A percentile compares a stretch with the other conserved stretches of the same genome.
These are phyloP conservation scores for Cladophialophora immunda DNA, from an alignment of 2,329 filamentous ascomycete genomes.

Conservation along the genomic window DNA sequence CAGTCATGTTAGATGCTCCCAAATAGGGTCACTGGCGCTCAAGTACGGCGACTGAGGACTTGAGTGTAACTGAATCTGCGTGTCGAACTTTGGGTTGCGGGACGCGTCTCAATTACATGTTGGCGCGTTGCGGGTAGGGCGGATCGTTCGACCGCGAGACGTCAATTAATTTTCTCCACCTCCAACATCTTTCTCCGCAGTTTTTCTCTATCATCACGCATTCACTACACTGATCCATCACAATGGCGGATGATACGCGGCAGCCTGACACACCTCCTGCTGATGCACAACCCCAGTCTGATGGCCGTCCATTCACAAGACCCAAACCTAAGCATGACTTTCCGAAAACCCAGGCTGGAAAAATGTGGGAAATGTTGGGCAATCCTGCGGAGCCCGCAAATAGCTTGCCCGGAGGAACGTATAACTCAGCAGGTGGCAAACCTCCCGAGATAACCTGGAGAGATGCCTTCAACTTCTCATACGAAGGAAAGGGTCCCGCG, in stretches of 20 bases:
- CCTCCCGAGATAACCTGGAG: conserved; percentile 52
- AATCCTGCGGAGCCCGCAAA: conserved; percentile 61
- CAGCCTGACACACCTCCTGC: conserved; percentile 36
- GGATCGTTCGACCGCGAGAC: background rate
- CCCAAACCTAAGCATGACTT: conserved; percentile 52
- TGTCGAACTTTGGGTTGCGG: background rate
- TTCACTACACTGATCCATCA: background rate
- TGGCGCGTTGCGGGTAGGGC: conserved; percentile 10
- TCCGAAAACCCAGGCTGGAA: conserved; percentile 56
- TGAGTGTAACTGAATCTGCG: background rate
- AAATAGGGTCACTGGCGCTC: background rate
- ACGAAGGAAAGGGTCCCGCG: conserved; percentile 72
- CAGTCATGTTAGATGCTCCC: conserved; percentile 1
- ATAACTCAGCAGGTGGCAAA: conserved; percentile 68
- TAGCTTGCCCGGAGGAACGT: conserved; percentile 63
- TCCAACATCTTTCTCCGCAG: conserved; percentile 11
- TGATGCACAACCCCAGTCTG: conserved; percentile 25
- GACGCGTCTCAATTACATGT: conserved; percentile 20
- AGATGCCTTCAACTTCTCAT: conserved; percentile 61
- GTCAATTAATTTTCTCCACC: conserved; percentile 12
- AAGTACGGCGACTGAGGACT: background rate
- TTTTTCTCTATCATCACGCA: conserved; percentile 7
- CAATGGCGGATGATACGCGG: conserved; percentile 53
- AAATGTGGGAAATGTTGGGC: conserved; percentile 58
- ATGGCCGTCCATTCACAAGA: conserved; percentile 22